A percentile compares a stretch with the other conserved stretches of the same genome.
phyloP scores from a whole-genome alignment of 768 basidiomycete genomes.

The Lentinula detonsa region DNA sequence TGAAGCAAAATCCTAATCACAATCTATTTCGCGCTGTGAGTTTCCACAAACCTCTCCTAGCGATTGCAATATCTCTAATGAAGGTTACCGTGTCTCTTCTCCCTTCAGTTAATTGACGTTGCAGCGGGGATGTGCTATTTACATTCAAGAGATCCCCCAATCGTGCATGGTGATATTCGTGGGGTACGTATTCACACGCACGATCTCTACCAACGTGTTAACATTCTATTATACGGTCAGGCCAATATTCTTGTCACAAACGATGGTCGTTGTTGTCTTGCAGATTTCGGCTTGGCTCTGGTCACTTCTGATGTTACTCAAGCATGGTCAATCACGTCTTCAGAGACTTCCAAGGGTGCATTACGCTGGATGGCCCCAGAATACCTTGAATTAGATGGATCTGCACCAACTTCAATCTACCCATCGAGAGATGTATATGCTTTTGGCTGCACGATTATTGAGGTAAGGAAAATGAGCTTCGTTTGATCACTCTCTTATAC shows the following conservation, averaged over 20 bases:
- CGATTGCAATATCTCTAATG: not conserved
- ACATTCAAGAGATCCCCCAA: conserved; percentile 20
- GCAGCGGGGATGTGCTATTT: conserved; percentile 27
- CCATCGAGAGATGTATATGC: conserved; percentile 5
- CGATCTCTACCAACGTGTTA: not conserved
- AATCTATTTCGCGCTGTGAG: not conserved
- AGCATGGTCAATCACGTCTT: not conserved
- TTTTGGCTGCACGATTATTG: conserved; percentile 2
- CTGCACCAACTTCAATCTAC: not conserved
- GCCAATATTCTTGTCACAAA: conserved; percentile 8
- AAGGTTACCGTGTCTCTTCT: not conserved
- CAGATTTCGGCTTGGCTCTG: conserved; percentile 15
- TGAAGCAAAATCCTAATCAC: conserved; percentile 2
- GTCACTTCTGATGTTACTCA: conserved; percentile 8
- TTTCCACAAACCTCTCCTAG: not conserved
- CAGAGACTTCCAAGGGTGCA: not conserved
- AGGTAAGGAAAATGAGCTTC: not conserved
- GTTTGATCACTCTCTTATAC: too few relatives aligned
- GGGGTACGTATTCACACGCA: not conserved
- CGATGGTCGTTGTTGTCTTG: conserved; percentile 10
- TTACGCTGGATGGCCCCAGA: conserved; percentile 9
- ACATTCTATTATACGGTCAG: not conserved
- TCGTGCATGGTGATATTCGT: conserved; percentile 18
- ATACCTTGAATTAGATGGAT: not conserved
- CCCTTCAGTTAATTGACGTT: conserved; percentile 15